These are phyloP conservation scores for Heterotrichella gracilis DNA, from an alignment of 352 stramenopile species.

Conservation along the genomic window DNA sequence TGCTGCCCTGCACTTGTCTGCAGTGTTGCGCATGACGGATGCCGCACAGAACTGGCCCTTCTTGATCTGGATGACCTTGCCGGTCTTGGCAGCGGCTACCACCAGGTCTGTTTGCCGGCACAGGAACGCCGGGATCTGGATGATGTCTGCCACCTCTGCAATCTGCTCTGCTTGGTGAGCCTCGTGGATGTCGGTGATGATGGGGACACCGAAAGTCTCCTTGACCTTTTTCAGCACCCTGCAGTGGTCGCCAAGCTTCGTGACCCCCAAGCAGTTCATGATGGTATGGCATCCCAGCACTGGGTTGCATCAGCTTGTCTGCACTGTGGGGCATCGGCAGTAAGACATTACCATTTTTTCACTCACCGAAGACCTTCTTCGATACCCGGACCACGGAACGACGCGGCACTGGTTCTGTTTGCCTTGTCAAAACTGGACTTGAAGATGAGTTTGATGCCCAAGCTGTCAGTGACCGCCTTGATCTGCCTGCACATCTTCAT, in stretches of 20 bases:
- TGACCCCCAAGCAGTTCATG: too few species aligned
- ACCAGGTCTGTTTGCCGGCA: conserved; percentile 45
- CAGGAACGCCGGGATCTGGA: conserved; percentile 43
- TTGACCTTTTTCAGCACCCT: conserved; percentile 36
- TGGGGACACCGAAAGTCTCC: conserved; percentile 29
- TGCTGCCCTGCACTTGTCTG: conserved; percentile 14
- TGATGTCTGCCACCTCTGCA: conserved; percentile 23
- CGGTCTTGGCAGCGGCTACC: conserved; percentile 32
- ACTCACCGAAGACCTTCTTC: conserved; percentile 31
- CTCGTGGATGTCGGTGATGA: conserved; percentile 43
- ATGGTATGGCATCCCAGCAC: too few species aligned
- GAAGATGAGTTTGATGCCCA: conserved; percentile 26
- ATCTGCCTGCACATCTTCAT: too few species aligned
- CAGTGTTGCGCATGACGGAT: conserved; percentile 33
- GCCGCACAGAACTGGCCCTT: conserved; percentile 44
- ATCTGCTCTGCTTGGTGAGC: conserved; percentile 35
- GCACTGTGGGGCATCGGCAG: too few species aligned
- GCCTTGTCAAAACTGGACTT: conserved; percentile 53
- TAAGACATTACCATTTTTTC: too few species aligned
- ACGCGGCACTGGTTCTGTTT: conserved; percentile 34
- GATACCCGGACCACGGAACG: conserved; percentile 34
- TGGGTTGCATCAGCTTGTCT: too few species aligned
- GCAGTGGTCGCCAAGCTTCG: too few species aligned
- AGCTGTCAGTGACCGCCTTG: too few species aligned
- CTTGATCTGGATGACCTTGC: conserved; percentile 43